Evolutionary conservation across 306 rosid species (phyloP), one percentile per base, ranked within the genome.

Genomic region (Purshia tridentata): DNA sequence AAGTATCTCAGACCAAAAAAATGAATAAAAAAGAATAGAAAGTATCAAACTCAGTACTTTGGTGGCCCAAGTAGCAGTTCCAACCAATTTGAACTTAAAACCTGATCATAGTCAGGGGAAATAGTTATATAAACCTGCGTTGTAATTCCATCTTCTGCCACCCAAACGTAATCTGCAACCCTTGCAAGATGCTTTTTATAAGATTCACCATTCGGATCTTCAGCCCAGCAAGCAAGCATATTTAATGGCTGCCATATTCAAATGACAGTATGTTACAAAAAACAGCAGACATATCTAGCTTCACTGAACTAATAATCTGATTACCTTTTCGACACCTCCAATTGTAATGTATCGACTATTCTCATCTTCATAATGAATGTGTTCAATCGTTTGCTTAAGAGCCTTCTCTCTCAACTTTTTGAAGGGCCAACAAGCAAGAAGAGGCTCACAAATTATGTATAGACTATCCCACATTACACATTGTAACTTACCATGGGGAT

Each of bases 61-160:
- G 37, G 44, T 46, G 41, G 20, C 20, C 18, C 9, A 65, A n/a
- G 13, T 8, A 9, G 29, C 10, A 65, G 12, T 4, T 66, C 41
- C 14, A 48, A 48, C 15, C 6, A 45, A 2, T 9, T 12, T 23
- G 13, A 48, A 12, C 7, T 18, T 19, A 69, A 7, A 19, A 42
- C 22, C 13, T 6, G 6, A 46, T 7, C 6, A 7, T 13, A 1
- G 41, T 13, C 44, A n/a, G 44, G 23, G 52, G 23, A 63, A 41
- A 45, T 44, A 19, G 39, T 22, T 8, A 15, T 5, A 18, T 39
- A 9, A 14, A 82, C 82, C 72, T 82, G 86, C 44, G 70, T 65
- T 50, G 47, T 82, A 10, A 82, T 57, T 69, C 86, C 86, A 82
- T 82, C 86, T 78, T 82, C 86, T 13, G 75, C 78, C 15, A 78